phyloP scores from a whole-genome alignment of 345 rosid genomes.

The Syzygium grande region DNA sequence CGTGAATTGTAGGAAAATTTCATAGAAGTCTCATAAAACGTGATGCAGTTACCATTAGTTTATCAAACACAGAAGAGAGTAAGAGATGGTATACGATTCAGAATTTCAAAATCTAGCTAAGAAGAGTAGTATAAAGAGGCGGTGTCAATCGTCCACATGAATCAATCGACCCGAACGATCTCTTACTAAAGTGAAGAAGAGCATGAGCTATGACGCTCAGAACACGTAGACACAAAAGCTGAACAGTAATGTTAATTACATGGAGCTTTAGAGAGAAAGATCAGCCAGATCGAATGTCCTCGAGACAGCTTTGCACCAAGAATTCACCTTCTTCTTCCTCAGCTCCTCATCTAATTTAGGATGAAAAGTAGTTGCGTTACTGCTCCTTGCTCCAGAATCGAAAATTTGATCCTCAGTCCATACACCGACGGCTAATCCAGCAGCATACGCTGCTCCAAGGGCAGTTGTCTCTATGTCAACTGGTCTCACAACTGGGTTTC shows the following conservation, averaged over 20 bases:
- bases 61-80: not conserved
- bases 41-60: not conserved
- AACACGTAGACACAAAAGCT: not conserved
- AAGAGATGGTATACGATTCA: not conserved
- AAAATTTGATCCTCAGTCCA: slow-evolving; percentile 75
- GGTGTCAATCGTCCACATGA: not conserved
- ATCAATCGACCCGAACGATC: not conserved
- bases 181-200: not conserved
- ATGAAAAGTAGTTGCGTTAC: slow-evolving; percentile 35
- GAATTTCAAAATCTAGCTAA: not conserved
- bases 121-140: not conserved
- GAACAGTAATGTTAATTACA: not conserved
- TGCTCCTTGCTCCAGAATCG: slow-evolving; percentile 32
- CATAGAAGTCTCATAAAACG: not conserved
- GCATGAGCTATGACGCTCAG: not conserved
- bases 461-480: slow-evolving; percentile 86
- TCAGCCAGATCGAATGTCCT: slow-evolving; percentile 73
- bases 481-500: slow-evolving; percentile 87
- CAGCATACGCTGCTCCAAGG: slow-evolving; percentile 94
- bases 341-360: slow-evolving; percentile 35
- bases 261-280: slow-evolving; percentile 36
- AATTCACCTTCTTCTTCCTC: slow-evolving; percentile 70
- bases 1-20: not conserved
- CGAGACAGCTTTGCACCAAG: slow-evolving; percentile 84
- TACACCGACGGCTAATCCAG: slow-evolving; percentile 80